These are phyloP conservation scores for Gaillardinia entomophila DNA, from an alignment of 805 yeast genomes.

Conservation along the genomic window DNA sequence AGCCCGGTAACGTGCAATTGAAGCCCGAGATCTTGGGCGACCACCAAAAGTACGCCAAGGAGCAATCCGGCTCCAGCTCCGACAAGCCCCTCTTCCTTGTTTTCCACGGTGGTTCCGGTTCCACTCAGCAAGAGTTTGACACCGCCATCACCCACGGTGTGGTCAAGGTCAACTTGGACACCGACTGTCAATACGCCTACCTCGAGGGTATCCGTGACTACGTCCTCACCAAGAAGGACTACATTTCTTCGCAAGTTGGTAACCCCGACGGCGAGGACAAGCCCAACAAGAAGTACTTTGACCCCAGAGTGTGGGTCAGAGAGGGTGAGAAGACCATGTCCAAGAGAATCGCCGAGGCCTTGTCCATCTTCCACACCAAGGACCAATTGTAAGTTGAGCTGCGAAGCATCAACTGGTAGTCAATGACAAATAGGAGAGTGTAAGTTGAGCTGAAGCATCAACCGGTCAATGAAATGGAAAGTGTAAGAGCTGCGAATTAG, in stretches of 20 bases:
- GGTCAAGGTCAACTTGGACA: slow-evolving; percentile 98
- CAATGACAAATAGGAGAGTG: too few relatives aligned
- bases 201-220: slow-evolving; percentile 95
- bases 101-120: slow-evolving; percentile 99
- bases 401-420: too few relatives aligned
- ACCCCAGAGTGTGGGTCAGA: slow-evolving; percentile 99
- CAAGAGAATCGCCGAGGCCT: slow-evolving; percentile 76
- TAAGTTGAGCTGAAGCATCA: too few relatives aligned
- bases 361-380: slow-evolving; percentile 79
- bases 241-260: slow-evolving; percentile 84
- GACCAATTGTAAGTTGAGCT: slow-evolving; percentile 50
- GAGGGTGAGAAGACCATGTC: slow-evolving; percentile 99
- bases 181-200: slow-evolving; percentile 99
- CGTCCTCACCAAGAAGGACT: slow-evolving; percentile 93
- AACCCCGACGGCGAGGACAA: slow-evolving; percentile 99
- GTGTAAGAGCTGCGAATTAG: too few relatives aligned
- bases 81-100: slow-evolving; percentile 86
- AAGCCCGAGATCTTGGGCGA: slow-evolving; percentile 91
- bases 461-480: too few relatives aligned
- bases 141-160: slow-evolving; percentile 91
- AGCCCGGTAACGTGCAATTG: slow-evolving; percentile 96
- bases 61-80: slow-evolving; percentile 48
- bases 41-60: slow-evolving; percentile 85
- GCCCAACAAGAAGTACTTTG: slow-evolving; percentile 99
- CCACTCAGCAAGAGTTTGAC: slow-evolving; percentile 85